Evolutionary conservation across 176 grass and related monocot genomes (phyloP), one percentile per base, ranked within the genome.

Genomic region (Poa pratensis): DNA sequence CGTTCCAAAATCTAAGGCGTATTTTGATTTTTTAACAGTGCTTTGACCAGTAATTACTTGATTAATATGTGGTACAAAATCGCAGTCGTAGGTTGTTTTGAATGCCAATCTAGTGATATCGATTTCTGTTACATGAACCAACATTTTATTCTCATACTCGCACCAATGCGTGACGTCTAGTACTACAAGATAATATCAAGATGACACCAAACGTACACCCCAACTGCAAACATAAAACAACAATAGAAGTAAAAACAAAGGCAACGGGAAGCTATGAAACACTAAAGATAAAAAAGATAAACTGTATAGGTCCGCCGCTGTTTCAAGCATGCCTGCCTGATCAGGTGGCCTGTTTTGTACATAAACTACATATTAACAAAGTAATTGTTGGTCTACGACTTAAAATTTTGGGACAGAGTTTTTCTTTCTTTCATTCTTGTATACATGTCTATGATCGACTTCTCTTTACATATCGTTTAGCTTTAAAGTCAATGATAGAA

Each of bases 301-400:
- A 26, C 2, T 73, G 22, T 73, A 73, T 48, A 28, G 70, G 14
- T 49, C 22, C 27, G 14, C 14, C 27, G 43, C 23, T 50, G 43
- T 50, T 73, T 48, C 42, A 73, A 50, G 61, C 61, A 64, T 64
- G 26, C 70, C 45, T 73, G 43, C 13, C 22, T 73, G 70, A 26
- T 50, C 22, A 50, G 43, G 22, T 26, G 14, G 14, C 7, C 23
- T 73, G 14, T 65, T 65, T 65, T 51, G 45, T 46, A 51, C 71
- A 30, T 17, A 51, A 74, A 74, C 71, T 74, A 27, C 70, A 46
- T 50, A 51, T 74, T 74, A 51, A 74, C 24, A 50, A 51, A 74
- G 22, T 50, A 73, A 28, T 18, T 50, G 43, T 74, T 51, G 3
- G 24, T 27, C 45, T 51, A 74, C 16, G 45, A 28, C 23, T 51